These are phyloP conservation scores for Jamesozyma gamospora DNA, from an alignment of 805 yeast genomes.

Conservation along the genomic window DNA sequence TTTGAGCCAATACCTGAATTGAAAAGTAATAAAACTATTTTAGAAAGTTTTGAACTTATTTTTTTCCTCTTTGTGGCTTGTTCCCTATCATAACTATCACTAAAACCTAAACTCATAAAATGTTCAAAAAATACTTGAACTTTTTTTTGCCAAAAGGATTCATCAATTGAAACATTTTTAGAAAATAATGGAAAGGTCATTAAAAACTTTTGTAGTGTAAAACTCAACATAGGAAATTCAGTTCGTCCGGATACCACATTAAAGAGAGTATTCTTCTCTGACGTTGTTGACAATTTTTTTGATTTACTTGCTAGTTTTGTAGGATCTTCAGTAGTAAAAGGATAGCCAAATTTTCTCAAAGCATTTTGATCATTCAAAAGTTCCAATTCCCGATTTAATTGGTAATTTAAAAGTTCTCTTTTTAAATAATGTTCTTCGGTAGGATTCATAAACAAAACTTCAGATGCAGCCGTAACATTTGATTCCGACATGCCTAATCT, in stretches of 20 bases:
- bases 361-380: constrained; percentile 50
- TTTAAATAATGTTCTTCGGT: constrained; percentile 81
- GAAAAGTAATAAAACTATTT: constrained; percentile 55
- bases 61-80: constrained; percentile 64
- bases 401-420: constrained; percentile 59
- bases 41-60: constrained; percentile 48
- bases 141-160: constrained; percentile 68
- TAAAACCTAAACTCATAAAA: constrained; percentile 61
- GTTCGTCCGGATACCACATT: constrained; percentile 5
- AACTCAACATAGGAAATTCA: constrained; percentile 59
- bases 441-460: constrained; percentile 33
- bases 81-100: constrained; percentile 65
- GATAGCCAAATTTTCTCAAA: constrained; percentile 63
- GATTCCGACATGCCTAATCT: neutral
- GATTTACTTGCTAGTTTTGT: constrained; percentile 5
- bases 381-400: constrained; percentile 54
- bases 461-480: neutral
- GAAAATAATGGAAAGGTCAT: constrained; percentile 69
- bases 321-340: constrained; percentile 49
- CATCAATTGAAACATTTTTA: constrained; percentile 31
- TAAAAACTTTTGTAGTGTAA: constrained; percentile 52
- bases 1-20: constrained; percentile 63
- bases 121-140: constrained; percentile 77
- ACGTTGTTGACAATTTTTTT: neutral
- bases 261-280: neutral